Percentiles rank a stretch among this genome's conserved stretches.
phyloP scores from a whole-genome alignment of 208 protist genomes.

The Tritrichomonas musculus region DNA sequence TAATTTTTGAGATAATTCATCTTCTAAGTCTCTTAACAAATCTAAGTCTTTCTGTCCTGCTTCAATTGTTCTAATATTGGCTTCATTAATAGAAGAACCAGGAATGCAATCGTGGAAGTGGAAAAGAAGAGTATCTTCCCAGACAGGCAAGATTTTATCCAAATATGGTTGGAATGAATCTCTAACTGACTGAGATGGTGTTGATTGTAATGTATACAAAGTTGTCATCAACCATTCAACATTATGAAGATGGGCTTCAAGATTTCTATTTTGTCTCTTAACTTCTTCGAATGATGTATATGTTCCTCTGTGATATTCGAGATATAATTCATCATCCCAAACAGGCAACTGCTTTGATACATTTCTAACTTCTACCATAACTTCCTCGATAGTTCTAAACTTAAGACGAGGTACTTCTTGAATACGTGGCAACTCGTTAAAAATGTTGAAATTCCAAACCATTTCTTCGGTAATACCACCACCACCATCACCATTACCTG shows the following conservation, averaged over 20 bases:
- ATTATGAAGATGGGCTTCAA: background rate
- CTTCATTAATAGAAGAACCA: slow-evolving; percentile 1
- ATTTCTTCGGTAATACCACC: slow-evolving; percentile 38
- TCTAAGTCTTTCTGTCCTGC: background rate
- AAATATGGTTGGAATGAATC: background rate
- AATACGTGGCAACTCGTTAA: background rate
- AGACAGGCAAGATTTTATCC: background rate
- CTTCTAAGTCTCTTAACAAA: background rate
- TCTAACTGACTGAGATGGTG: background rate
- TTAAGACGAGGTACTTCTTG: background rate
- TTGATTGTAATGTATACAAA: background rate
- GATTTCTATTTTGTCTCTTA: slow-evolving; percentile 11
- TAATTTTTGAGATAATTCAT: background rate
- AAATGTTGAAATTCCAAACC: slow-evolving; percentile 7
- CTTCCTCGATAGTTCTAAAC: background rate
- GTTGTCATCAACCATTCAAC: background rate
- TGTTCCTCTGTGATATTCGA: slow-evolving; percentile 41
- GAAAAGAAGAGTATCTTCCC: background rate
- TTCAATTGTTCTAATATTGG: background rate
- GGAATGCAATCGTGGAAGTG: slow-evolving; percentile 16
- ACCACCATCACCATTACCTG: slow-evolving; percentile 39
- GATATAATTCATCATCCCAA: slow-evolving; percentile 35
- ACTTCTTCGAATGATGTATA: slow-evolving; percentile 28
- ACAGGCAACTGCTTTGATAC: background rate
- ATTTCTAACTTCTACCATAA: background rate